Base-by-base conservation (phyloP, 2,329 filamentous ascomycete genomes). In the Pestalotiopsis fici region DNA sequence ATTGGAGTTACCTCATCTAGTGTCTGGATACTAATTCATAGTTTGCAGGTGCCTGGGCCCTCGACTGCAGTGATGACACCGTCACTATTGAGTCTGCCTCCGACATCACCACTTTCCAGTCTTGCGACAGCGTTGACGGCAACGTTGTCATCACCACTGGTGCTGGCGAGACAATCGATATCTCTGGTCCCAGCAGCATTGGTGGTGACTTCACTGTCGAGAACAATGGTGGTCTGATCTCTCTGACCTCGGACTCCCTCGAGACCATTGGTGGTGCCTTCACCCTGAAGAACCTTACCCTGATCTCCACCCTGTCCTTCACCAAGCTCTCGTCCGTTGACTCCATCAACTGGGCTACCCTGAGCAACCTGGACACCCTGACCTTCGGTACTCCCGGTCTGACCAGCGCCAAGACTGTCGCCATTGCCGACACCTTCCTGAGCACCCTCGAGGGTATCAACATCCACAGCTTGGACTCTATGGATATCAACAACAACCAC, bases 401-500 rank as follows among this genome's bases (percentile, higher is more conserved):
- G 75, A 89, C 86, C 74, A 83, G 89, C 79, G 93, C 93, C 68
- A 83, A 82, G 71, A 87, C 83, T 70, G 87, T 99, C 73, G 82
- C 83, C 73, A 95, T 99, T 78, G 88, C 90, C 81, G 96, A 99
- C 85, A 99, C 96, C 63, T 90, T 91, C 81, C 88, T 99, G 74
- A 87, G 84, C 78, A 89, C 87, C 72, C 88, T 99, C 68, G 86
- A 91, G 72, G 94, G 94, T 77, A 92, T 99, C 79, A 92, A 94
- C 78, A 86, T 98, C 71, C 81, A 88, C 71, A 86, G 87, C n/a
- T 90, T 94, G 65, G 86, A 88, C 67, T 86, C 83, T 72, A 88
- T 99, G 78, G 85, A 93, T 79, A 91, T 99, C 82, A 91, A 93
- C 87, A 97, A 97, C 90, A 98, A 98, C 89, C 84, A 83, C 69